Evolutionary conservation across 2,329 filamentous ascomycete species (phyloP), one percentile per base, ranked within the genome.

Genomic region (Rutstroemia sp.): DNA sequence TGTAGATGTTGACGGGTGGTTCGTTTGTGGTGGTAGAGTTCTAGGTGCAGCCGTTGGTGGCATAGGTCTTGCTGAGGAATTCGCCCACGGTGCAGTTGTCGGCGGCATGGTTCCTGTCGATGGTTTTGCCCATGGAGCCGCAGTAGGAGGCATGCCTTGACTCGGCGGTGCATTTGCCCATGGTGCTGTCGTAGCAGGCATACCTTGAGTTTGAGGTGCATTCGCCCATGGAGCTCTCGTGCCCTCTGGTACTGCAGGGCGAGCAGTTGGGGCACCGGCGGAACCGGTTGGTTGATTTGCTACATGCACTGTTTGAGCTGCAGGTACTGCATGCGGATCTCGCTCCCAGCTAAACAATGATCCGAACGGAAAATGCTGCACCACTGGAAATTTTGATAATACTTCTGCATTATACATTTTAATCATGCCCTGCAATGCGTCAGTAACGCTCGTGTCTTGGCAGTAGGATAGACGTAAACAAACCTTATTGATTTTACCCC

Each of bases 361-460:
- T 25, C 89, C 89, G 63, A 94, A 92, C 2, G 80, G 82, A 63
- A 94, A 97, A 72, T 99, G 94, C 72, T 99, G 94, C n/a, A 99
- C 90, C 2, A 99, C 94, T 2, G 94, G 94, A 68, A 96, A 96
- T 71, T 99, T 99, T 40, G 88, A 89, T 14, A 99, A 77, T 3
- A 99, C 94, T 74, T 99, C 94, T 17, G 89, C 94, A 63, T 95
- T 91, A 75, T 92, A 99, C 94, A 99, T 99, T 73, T 97, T 99
- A 67, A 99, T 83, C 94, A 99, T 97, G 51, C 94, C 94, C 85
- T n/a, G 25, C 27, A 30, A 10, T n/a, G 5, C 3, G 21, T 54
- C 36, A 54, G 36, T 39, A 19, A 17, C n/a, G 40, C n/a, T n/a
- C 39, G 17, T n/a, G 14, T n/a, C n/a, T 12, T 30, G 12, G 8